phyloP scores from a whole-genome alignment of 495 filamentous ascomycete genomes.

The Neurospora sp. region DNA sequence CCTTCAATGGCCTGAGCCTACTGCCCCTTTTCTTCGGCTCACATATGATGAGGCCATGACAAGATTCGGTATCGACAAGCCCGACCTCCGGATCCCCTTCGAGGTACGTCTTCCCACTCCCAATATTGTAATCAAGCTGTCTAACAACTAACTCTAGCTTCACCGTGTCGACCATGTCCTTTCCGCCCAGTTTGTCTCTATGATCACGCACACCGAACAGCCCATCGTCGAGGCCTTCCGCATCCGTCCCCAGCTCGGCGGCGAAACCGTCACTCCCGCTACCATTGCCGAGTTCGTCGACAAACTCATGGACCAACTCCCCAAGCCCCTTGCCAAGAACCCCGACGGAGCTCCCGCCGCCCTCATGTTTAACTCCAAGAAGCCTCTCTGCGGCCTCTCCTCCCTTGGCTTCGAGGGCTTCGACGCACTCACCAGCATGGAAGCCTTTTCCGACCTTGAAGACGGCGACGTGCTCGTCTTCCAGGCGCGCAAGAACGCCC shows the following conservation, averaged over 20 bases:
- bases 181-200: constrained; percentile 54
- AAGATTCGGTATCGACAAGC: constrained; percentile 81
- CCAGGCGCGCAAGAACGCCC: constrained; percentile 59
- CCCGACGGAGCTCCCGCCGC: constrained; percentile 64
- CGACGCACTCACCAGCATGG: constrained; percentile 30
- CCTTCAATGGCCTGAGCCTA: constrained; percentile 5
- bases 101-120: constrained; percentile 24
- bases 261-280: constrained; percentile 12
- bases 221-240: constrained; percentile 66
- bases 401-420: constrained; percentile 66
- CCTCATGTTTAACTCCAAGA: constrained; percentile 58
- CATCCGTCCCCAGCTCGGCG: constrained; percentile 31
- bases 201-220: constrained; percentile 53
- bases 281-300: constrained; percentile 42
- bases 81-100: constrained; percentile 58
- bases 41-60: constrained; percentile 73
- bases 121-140: background rate
- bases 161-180: constrained; percentile 50
- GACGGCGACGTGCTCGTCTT: constrained; percentile 71
- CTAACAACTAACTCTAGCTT: constrained; percentile 41
- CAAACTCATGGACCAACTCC: constrained; percentile 57
- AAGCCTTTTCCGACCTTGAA: constrained; percentile 10
- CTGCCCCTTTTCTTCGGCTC: constrained; percentile 28
- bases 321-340: constrained; percentile 49
- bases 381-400: constrained; percentile 63